Base-by-base conservation (phyloP, 345 rosid genomes). In the Euphorbia tirucalli region DNA sequence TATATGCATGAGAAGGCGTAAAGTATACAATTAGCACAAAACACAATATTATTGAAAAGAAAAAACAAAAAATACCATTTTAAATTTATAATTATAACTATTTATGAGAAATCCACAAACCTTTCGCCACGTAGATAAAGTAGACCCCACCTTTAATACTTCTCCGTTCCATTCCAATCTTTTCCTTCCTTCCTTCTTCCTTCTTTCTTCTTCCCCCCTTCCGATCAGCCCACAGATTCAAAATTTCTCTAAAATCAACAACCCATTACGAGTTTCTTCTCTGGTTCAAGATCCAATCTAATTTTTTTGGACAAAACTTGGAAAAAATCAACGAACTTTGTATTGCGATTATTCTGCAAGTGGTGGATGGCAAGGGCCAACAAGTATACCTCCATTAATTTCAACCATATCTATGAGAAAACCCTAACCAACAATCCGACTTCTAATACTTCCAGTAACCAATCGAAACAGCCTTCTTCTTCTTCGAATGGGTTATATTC, bases 311-410 rank as follows among this genome's bases (percentile, higher is more conserved):
- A 15, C 48, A 15, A 31, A 41, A 41, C 10, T 1, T 5, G 11
- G 22, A 37, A 22, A 37, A 39, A 39, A 31, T 3, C 19, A 35
- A 35, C 3, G 7, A 30, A 30, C 39, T 18, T 39, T 24, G 48
- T 7, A 13, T 16, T 5, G 63, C 24, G 30, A 25, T 54, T 39
- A 60, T 15, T 46, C 52, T 7, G 16, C 19, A 15, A 63, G 81
- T 37, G 77, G 86, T 84, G 85, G 87, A 93, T 93, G 97, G 97
- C 98, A 75, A 87, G 90, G 79, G 66, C 85, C 73, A 93, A 93
- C 78, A 91, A 89, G 74, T 88, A 87, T 69, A 72, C 89, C 25
- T 81, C 97, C 72, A 82, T 91, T 57, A 91, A 89, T 82, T 93
- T 80, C 81, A 93, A 86, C 71, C 85, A 91, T 80, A 71, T 93